These are phyloP conservation scores for Piedraia hortae DNA, from an alignment of 2,329 filamentous ascomycete species.

Conservation along the genomic window DNA sequence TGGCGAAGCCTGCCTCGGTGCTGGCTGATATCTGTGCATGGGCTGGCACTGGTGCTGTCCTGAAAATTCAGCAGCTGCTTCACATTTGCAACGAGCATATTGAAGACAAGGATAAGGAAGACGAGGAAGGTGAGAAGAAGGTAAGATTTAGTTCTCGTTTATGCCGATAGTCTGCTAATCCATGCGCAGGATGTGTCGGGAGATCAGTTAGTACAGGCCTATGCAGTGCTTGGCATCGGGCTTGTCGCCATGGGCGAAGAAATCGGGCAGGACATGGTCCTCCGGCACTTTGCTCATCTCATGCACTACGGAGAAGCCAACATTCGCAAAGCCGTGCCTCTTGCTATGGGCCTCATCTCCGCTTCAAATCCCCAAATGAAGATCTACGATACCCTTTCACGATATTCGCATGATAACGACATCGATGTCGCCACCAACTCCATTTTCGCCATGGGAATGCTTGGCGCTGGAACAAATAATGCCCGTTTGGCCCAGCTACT, in stretches of 20 bases:
- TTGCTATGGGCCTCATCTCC: constrained; percentile 89
- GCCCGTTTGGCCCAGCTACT: constrained; percentile 83
- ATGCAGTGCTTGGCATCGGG: constrained; percentile 80
- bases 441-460: constrained; percentile 95
- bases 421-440: constrained; percentile 95
- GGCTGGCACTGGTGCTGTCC: constrained; percentile 86
- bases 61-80: constrained; percentile 90
- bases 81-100: constrained; percentile 97
- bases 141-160: constrained; percentile 20
- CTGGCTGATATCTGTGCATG: constrained; percentile 91
- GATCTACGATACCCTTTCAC: constrained; percentile 89
- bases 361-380: constrained; percentile 99
- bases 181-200: constrained; percentile 25
- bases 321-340: constrained; percentile 80
- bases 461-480: constrained; percentile 94
- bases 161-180: not conserved
- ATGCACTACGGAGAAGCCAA: constrained; percentile 99
- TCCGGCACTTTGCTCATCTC: constrained; percentile 86
- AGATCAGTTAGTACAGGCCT: constrained; percentile 82
- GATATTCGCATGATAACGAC: constrained; percentile 96
- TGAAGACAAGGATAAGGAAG: constrained; percentile 53
- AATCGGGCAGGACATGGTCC: constrained; percentile 93
- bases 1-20: constrained; percentile 85
- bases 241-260: constrained; percentile 96
- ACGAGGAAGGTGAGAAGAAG: constrained; percentile 37